These are phyloP conservation scores for Sugiyamaella neomexicana DNA, from an alignment of 1,139 yeast species.

Conservation along the genomic window DNA sequence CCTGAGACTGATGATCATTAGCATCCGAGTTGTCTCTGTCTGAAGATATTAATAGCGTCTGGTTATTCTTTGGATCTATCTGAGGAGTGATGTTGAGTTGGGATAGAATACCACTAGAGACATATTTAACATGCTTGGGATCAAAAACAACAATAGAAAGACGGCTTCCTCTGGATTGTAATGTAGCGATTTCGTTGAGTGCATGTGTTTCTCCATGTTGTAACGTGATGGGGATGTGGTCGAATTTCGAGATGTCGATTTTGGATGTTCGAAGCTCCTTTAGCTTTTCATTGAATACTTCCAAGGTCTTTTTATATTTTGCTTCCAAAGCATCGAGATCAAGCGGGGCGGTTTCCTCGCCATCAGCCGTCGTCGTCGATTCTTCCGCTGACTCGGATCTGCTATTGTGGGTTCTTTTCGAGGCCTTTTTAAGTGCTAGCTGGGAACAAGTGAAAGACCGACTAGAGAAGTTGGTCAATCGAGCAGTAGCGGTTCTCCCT, in stretches of 20 bases:
- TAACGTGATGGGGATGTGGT: slow-evolving; percentile 62
- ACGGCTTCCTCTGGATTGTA: slow-evolving; percentile 66
- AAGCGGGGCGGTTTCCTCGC: slow-evolving; percentile 7
- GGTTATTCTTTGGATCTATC: slow-evolving; percentile 67
- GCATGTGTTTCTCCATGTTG: slow-evolving; percentile 49
- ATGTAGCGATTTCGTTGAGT: slow-evolving; percentile 70
- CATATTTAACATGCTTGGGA: slow-evolving; percentile 65
- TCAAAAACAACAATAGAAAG: slow-evolving; percentile 79
- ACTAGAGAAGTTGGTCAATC: neutral
- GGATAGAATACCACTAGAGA: slow-evolving; percentile 70
- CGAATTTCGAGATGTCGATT: slow-evolving; percentile 23
- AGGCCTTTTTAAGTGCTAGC: neutral
- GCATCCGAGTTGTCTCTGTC: slow-evolving; percentile 66
- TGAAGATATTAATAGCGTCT: slow-evolving; percentile 73
- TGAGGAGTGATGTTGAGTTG: slow-evolving; percentile 78
- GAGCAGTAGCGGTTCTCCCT: neutral
- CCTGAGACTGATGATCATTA: slow-evolving; percentile 57
- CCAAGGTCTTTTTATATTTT: slow-evolving; percentile 53
- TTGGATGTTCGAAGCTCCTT: slow-evolving; percentile 67
- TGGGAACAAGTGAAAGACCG: neutral
- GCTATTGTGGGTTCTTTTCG: neutral
- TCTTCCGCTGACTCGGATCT: neutral
- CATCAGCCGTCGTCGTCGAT: neutral
- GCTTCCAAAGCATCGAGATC: slow-evolving; percentile 42
- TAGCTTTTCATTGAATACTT: slow-evolving; percentile 54